Evolutionary conservation across 1,284 basidiomycete genomes (phyloP).

Genomic region (Leccinum pallidistipes): DNA sequence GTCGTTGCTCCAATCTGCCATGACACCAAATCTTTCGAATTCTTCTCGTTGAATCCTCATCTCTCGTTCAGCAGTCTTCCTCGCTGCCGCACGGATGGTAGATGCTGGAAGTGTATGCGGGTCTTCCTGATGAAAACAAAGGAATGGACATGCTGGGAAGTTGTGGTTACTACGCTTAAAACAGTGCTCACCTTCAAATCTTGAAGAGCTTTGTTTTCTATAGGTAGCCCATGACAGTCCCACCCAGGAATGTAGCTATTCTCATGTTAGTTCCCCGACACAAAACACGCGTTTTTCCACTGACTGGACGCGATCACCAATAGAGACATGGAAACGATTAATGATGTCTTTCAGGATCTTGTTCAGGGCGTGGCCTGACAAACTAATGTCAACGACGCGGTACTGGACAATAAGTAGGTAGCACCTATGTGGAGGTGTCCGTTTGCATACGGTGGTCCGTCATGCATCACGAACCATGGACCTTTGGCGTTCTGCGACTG

Average conservation of each 20-base stretch:
- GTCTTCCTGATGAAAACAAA: conserved; percentile 43
- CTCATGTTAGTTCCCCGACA: conserved; percentile 10
- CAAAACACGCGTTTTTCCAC: conserved; percentile 28
- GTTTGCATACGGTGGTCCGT: conserved; percentile 98
- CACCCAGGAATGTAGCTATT: conserved; percentile 93
- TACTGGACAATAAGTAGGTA: conserved; percentile 19
- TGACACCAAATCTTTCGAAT: conserved; percentile 83
- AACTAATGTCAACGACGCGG: neutral
- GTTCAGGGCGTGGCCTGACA: conserved; percentile 90
- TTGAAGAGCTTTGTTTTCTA: conserved; percentile 89
- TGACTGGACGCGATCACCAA: conserved; percentile 82
- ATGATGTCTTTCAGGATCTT: conserved; percentile 98
- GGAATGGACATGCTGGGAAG: conserved; percentile 4
- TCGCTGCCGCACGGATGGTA: conserved; percentile 74
- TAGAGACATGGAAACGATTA: conserved; percentile 84
- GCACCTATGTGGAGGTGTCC: conserved; percentile 93
- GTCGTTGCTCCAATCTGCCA: conserved; percentile 84
- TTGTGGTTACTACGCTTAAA: neutral
- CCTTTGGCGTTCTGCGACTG: conserved; percentile 68
- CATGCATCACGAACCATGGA: conserved; percentile 84
- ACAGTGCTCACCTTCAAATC: conserved; percentile 57
- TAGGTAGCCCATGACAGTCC: conserved; percentile 98
- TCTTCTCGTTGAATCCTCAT: conserved; percentile 79
- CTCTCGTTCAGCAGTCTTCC: conserved; percentile 73
- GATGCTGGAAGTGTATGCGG: conserved; percentile 55